Conservation (phyloP, 257 asterid species). For the Solanum tarapatanum region DNA sequence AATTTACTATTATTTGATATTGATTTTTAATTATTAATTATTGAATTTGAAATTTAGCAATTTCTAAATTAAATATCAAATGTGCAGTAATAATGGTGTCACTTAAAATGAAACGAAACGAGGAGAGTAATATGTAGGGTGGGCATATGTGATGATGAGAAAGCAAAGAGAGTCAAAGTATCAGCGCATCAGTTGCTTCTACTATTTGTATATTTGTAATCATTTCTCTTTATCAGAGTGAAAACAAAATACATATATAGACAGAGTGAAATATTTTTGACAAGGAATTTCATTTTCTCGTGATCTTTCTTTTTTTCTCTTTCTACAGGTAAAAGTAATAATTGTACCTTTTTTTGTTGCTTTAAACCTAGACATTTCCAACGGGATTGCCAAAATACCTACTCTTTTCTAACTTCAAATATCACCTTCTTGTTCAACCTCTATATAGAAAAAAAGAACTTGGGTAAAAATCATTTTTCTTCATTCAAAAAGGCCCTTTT, state of each 20-base stretch:
- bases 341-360: background rate
- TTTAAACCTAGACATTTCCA: background rate
- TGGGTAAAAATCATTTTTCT: no score
- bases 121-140: no score
- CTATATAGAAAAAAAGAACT: background rate
- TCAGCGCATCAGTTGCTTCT: slow-evolving; percentile 12
- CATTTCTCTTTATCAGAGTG: background rate
- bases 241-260: background rate
- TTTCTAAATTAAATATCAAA: no score
- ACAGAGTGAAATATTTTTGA: background rate
- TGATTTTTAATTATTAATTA: no score
- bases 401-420: background rate
- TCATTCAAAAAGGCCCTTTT: background rate
- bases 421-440: background rate
- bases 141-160: background rate
- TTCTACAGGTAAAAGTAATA: background rate
- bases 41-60: no score
- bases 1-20: no score
- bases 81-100: no score
- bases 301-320: background rate
- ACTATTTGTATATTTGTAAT: slow-evolving; percentile 13
- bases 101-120: no score
- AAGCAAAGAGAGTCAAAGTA: background rate
- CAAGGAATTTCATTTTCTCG: background rate
- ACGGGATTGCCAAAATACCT: background rate